A percentile compares a stretch with the other conserved stretches of the same genome.
Conservation (phyloP, 1,139 yeast genomes). For the Candida buenavistaensis region DNA sequence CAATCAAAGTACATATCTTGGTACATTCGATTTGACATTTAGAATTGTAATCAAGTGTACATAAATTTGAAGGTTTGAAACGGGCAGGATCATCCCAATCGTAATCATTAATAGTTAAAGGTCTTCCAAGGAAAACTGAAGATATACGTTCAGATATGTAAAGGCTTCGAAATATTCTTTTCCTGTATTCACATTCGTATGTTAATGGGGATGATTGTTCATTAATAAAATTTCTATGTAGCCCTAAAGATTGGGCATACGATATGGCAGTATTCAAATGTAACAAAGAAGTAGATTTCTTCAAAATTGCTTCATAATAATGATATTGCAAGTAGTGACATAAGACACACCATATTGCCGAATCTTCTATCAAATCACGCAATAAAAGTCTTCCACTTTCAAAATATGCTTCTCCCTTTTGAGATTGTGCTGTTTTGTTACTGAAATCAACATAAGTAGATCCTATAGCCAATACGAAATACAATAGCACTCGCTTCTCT, state of each 20-base stretch:
- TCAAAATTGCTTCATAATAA: slow-evolving; percentile 38
- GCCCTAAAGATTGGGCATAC: slow-evolving; percentile 26
- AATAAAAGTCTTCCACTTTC: slow-evolving; percentile 33
- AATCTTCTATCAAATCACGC: slow-evolving; percentile 34
- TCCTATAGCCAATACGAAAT: slow-evolving; percentile 43
- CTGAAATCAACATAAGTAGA: slow-evolving; percentile 26
- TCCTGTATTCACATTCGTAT: slow-evolving; percentile 21
- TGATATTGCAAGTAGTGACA: slow-evolving; percentile 38
- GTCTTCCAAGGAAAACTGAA: slow-evolving; percentile 41
- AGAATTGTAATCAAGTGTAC: slow-evolving; percentile 13
- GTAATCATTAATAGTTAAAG: slow-evolving; percentile 36
- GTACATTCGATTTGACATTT: slow-evolving; percentile 19
- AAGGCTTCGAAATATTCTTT: slow-evolving; percentile 41
- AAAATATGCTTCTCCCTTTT: slow-evolving; percentile 24
- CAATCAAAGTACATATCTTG: slow-evolving; percentile 23
- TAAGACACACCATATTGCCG: slow-evolving; percentile 43
- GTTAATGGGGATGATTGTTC: slow-evolving; percentile 17
- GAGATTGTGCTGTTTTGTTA: slow-evolving; percentile 18
- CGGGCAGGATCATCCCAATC: slow-evolving; percentile 41
- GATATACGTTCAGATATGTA: slow-evolving; percentile 42
- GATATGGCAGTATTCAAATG: slow-evolving; percentile 27
- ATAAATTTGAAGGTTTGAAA: slow-evolving; percentile 6
- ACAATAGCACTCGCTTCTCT: slow-evolving; percentile 28
- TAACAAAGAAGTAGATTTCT: slow-evolving; percentile 42
- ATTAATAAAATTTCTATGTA: slow-evolving; percentile 25